Evolutionary conservation across 2,329 filamentous ascomycete species (phyloP).

Genomic region (Nothophoma quercina): DNA sequence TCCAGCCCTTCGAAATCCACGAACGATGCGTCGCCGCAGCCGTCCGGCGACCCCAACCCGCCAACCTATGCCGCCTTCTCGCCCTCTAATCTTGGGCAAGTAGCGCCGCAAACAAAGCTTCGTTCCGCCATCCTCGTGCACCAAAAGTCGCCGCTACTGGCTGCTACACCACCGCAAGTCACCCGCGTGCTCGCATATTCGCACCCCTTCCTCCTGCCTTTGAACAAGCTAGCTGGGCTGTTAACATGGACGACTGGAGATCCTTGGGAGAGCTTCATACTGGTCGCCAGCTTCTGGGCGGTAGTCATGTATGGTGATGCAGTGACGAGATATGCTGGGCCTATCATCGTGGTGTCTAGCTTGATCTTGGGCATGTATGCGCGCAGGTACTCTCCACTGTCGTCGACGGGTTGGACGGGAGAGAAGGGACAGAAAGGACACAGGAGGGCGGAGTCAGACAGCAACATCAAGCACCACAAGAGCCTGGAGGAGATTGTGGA

Average conservation of each 20-base stretch:
- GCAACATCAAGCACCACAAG: conserved; percentile 84
- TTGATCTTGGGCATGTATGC: conserved; percentile 94
- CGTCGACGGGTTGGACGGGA: conserved; percentile 79
- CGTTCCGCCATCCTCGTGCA: conserved; percentile 93
- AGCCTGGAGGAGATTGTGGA: conserved; percentile 97
- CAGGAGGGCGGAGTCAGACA: conserved; percentile 59
- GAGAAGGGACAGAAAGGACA: conserved; percentile 65
- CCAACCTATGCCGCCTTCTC: conserved; percentile 92
- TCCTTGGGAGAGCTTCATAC: conserved; percentile 94
- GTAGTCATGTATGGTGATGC: conserved; percentile 84
- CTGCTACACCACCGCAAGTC: conserved; percentile 92
- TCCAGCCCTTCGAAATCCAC: conserved; percentile 47
- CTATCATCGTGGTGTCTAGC: conserved; percentile 78
- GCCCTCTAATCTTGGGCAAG: conserved; percentile 76
- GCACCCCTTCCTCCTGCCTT: conserved; percentile 87
- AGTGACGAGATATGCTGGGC: conserved; percentile 81
- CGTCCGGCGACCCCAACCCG: conserved; percentile 56
- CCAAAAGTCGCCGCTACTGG: conserved; percentile 91
- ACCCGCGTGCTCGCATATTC: conserved; percentile 94
- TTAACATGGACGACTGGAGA: conserved; percentile 94
- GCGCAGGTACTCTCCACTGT: conserved; percentile 86
- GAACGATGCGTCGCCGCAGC: conserved; percentile 48
- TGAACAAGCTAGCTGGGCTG: conserved; percentile 85
- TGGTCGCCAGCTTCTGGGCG: conserved; percentile 87
- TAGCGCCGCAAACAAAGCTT: conserved; percentile 73